These are phyloP conservation scores for Neopestalotiopsis sp. DNA, from an alignment of 2,329 filamentous ascomycete genomes.

Conservation along the genomic window DNA sequence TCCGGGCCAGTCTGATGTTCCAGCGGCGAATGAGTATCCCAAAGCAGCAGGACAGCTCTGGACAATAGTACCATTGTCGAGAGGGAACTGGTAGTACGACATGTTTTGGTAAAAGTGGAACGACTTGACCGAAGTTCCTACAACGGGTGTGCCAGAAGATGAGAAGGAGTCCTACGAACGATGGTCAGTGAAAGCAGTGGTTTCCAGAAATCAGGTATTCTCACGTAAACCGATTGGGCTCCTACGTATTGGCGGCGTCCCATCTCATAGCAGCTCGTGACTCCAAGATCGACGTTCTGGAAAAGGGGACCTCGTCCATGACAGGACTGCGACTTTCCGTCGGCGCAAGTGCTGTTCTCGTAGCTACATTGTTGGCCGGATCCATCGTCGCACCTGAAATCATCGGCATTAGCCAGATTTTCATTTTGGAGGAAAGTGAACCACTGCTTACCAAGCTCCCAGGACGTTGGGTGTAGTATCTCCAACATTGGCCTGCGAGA, in stretches of 20 bases:
- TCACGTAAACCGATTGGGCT: constrained; percentile 55
- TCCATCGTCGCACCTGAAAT: constrained; percentile 74
- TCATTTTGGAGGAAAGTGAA: not conserved
- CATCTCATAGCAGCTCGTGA: constrained; percentile 79
- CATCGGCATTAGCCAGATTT: not conserved
- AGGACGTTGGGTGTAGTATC: constrained; percentile 86
- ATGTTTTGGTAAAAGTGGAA: constrained; percentile 86
- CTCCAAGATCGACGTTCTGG: constrained; percentile 69
- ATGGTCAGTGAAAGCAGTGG: not conserved
- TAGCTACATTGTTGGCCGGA: constrained; percentile 72
- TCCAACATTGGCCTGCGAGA: constrained; percentile 89
- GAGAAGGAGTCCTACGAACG: constrained; percentile 53
- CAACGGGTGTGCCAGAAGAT: constrained; percentile 53
- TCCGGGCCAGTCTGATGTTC: constrained; percentile 87
- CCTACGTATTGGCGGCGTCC: constrained; percentile 70
- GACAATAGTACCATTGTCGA: constrained; percentile 73
- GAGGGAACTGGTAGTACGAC: constrained; percentile 72
- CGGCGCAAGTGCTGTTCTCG: constrained; percentile 79
- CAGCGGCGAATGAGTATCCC: constrained; percentile 88
- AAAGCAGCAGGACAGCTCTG: constrained; percentile 84
- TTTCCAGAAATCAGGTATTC: constrained; percentile 12
- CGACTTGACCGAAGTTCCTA: constrained; percentile 71
- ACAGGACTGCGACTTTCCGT: constrained; percentile 70
- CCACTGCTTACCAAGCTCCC: constrained; percentile 65
- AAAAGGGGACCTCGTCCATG: constrained; percentile 75